A percentile compares a stretch with the other conserved stretches of the same genome.
Evolutionary conservation across 2,329 filamentous ascomycete genomes (phyloP).

Genomic region (Diaporthe citriasiana): DNA sequence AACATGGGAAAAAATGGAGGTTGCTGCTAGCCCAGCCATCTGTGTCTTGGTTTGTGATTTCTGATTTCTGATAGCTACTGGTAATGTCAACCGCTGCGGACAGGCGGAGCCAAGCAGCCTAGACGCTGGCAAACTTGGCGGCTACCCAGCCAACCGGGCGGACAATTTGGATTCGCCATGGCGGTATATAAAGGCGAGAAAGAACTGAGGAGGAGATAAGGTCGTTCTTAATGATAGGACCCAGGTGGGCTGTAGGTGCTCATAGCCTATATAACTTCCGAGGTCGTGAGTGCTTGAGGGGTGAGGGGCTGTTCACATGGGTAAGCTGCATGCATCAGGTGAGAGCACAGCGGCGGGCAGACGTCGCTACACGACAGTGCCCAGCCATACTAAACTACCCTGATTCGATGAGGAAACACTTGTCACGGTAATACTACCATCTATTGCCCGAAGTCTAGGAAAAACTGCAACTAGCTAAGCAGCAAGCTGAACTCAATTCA

Average conservation of each 20-base stretch:
- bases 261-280: constrained; percentile 2
- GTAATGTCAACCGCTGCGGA: constrained; percentile 13
- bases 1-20: constrained; percentile 5
- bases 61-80: constrained; percentile 18
- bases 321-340: not conserved
- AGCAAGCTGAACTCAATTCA: not conserved
- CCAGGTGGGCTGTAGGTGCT: not conserved
- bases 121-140: constrained; percentile 1
- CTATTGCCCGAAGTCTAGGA: not conserved
- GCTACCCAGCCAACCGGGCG: not conserved
- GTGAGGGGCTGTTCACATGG: constrained; percentile 9
- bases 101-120: constrained; percentile 26
- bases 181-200: not conserved
- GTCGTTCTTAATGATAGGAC: not conserved
- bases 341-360: not conserved
- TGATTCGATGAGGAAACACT: not conserved
- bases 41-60: constrained; percentile 9
- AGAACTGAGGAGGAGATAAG: not conserved
- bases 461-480: too few relatives aligned
- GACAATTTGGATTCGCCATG: not conserved
- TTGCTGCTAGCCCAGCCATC: constrained; percentile 14
- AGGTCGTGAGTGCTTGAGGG: not conserved
- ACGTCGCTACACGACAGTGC: not conserved
- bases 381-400: not conserved
- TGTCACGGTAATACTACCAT: not conserved